phyloP scores from a whole-genome alignment of 768 basidiomycete genomes.

The Phanerochaete carnosa region DNA sequence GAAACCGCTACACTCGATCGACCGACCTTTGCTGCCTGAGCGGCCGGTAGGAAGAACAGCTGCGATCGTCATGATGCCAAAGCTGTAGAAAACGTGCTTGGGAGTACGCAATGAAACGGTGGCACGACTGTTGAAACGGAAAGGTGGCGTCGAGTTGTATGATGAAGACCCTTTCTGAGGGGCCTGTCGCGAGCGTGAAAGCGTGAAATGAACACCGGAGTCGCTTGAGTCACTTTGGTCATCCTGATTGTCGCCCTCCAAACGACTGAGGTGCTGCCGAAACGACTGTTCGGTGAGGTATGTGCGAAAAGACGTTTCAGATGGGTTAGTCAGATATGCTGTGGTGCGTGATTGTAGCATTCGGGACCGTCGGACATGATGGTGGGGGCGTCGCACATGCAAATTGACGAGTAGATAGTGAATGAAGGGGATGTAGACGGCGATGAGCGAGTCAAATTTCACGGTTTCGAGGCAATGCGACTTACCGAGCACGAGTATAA shows the following conservation, averaged over 20 bases:
- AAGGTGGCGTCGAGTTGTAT: slow-evolving; percentile 33
- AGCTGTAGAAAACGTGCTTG: slow-evolving; percentile 80
- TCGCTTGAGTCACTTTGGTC: slow-evolving; percentile 32
- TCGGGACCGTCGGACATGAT: slow-evolving; percentile 14
- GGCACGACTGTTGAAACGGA: slow-evolving; percentile 91
- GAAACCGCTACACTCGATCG: slow-evolving; percentile 35
- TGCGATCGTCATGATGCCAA: slow-evolving; percentile 86
- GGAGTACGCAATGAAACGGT: slow-evolving; percentile 92
- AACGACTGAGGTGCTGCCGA: slow-evolving; percentile 85
- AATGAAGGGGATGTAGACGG: not conserved
- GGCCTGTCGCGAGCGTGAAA: slow-evolving; percentile 17
- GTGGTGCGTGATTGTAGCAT: slow-evolving; percentile 15
- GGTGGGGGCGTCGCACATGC: not conserved
- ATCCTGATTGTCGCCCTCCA: slow-evolving; percentile 67
- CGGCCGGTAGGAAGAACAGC: slow-evolving; percentile 57
- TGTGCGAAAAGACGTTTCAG: slow-evolving; percentile 88
- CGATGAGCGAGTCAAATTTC: slow-evolving; percentile 5
- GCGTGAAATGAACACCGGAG: slow-evolving; percentile 24
- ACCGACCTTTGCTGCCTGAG: slow-evolving; percentile 14
- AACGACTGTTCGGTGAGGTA: slow-evolving; percentile 98
- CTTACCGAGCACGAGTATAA: slow-evolving; percentile 72
- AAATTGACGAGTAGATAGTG: not conserved
- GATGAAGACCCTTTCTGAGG: slow-evolving; percentile 14
- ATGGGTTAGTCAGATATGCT: slow-evolving; percentile 96
- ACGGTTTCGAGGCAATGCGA: slow-evolving; percentile 12